Base-by-base conservation (phyloP, 345 rosid genomes). In the Moringa oleifera region DNA sequence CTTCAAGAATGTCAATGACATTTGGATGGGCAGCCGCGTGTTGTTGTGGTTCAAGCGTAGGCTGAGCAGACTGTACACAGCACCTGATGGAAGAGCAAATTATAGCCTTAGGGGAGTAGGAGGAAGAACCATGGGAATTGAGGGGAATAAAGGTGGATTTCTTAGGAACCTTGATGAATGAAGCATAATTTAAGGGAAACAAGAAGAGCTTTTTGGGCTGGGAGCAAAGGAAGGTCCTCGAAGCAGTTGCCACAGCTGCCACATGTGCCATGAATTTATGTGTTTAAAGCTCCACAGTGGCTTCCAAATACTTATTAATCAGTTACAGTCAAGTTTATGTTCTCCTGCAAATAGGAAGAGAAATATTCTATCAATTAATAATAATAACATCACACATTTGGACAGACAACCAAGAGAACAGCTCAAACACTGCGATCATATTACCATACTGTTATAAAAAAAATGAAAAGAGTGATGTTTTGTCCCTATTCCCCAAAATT, bases 1-100 rank as follows among this genome's bases (percentile, higher is more conserved):
- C 85, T 57, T 88, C 85, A 18, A 93, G 87, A 65, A 90, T 86
- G 33, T 83, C 72, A 0, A 93, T 68, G 18, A 93, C 88, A 66
- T 88, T 88, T 57, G 76, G 77, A 12, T 73, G 78, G 55, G 56
- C 47, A 51, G 67, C 31, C 33, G 71, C 64, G 22, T 58, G 72
- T 56, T 46, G 16, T 55, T 71, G 76, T 20, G 79, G 72, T 65
- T 70, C 73, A 47, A 45, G 76, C 18, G 75, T 56, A 51, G 68
- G 68, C 25, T 73, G 74, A 50, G 72, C 41, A 62, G 81, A 41
- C 25, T 72, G 77, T 46, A 63, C 22, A 20, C 73, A 53, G 71
- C 77, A 72, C 19, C 78, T 73, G 50, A 73, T 21, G 63, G 85
- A 75, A 23, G 81, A 63, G 71, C 71, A 69, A 25, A 64, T 61